phyloP scores from a whole-genome alignment of 306 rosid species.

The Gastrolobium villosum region DNA sequence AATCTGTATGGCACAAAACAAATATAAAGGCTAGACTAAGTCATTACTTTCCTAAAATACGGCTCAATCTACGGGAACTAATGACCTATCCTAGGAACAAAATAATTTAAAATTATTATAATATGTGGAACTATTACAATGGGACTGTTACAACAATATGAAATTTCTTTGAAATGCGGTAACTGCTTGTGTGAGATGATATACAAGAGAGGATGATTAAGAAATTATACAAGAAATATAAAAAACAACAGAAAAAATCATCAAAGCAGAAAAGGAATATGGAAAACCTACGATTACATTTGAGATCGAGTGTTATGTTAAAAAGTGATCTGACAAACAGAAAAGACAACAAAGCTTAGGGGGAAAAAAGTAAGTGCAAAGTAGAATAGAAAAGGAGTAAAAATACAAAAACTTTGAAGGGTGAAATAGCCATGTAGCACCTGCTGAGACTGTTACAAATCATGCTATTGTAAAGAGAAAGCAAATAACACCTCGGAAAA shows the following conservation, averaged over 20 bases:
- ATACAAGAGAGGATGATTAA: neutral
- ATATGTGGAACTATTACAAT: no score
- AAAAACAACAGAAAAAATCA: neutral
- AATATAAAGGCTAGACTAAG: no score
- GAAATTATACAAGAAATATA: neutral
- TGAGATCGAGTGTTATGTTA: neutral
- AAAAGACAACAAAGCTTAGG: neutral
- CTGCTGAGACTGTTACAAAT: neutral
- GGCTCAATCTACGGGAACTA: no score
- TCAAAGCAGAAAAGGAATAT: neutral
- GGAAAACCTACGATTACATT: neutral
- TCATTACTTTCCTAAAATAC: no score
- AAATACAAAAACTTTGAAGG: neutral
- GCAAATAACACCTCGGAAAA: no score
- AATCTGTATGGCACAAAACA: no score
- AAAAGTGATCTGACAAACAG: neutral
- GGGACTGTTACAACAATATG: neutral
- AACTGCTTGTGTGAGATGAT: neutral
- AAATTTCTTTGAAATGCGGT: neutral
- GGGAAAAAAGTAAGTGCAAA: neutral
- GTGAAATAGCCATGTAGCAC: neutral
- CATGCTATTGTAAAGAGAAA: constrained; percentile 22
- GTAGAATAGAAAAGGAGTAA: neutral
- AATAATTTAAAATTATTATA: no score
- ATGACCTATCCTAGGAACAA: no score